Conservation (phyloP, 2,329 filamentous ascomycete genomes). For the Calonectria hawksworthii region DNA sequence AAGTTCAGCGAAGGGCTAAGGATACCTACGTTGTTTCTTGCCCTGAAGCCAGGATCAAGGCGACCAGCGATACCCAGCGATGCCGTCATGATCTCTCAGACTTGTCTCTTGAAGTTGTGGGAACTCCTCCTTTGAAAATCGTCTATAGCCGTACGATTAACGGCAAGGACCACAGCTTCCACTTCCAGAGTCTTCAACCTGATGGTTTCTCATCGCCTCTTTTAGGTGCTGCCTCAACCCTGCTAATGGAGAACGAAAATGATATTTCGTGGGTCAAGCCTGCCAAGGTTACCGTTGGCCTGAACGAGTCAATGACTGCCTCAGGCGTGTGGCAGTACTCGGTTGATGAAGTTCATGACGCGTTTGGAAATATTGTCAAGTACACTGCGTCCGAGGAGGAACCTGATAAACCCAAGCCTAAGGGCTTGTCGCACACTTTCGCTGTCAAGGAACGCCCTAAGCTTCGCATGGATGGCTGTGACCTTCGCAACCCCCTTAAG, state of each 20-base stretch:
- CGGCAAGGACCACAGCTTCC: constrained; percentile 84
- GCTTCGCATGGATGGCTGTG: constrained; percentile 80
- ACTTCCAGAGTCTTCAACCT: constrained; percentile 94
- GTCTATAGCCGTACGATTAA: constrained; percentile 93
- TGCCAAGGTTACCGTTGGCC: constrained; percentile 80
- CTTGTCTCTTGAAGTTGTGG: constrained; percentile 84
- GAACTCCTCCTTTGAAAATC: constrained; percentile 91
- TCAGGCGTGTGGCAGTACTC: constrained; percentile 90
- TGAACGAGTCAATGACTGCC: constrained; percentile 89
- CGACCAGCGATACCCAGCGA: constrained; percentile 72
- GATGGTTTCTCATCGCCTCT: constrained; percentile 87
- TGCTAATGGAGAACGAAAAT: constrained; percentile 73
- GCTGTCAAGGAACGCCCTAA: constrained; percentile 88
- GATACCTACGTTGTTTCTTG: constrained; percentile 90
- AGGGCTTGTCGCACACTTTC: constrained; percentile 81
- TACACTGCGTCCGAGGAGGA: constrained; percentile 79
- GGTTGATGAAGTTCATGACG: constrained; percentile 93
- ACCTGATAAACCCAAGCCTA: constrained; percentile 72
- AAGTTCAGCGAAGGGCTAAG: constrained; percentile 82
- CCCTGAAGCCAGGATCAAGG: constrained; percentile 81
- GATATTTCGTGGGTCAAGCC: constrained; percentile 86
- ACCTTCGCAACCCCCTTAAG: constrained; percentile 83
- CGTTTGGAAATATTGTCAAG: constrained; percentile 86
- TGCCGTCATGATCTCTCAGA: constrained; percentile 92
- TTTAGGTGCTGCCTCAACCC: constrained; percentile 70